Base-by-base conservation (phyloP, 1,284 basidiomycete genomes). In the Caloboletus inedulis region DNA sequence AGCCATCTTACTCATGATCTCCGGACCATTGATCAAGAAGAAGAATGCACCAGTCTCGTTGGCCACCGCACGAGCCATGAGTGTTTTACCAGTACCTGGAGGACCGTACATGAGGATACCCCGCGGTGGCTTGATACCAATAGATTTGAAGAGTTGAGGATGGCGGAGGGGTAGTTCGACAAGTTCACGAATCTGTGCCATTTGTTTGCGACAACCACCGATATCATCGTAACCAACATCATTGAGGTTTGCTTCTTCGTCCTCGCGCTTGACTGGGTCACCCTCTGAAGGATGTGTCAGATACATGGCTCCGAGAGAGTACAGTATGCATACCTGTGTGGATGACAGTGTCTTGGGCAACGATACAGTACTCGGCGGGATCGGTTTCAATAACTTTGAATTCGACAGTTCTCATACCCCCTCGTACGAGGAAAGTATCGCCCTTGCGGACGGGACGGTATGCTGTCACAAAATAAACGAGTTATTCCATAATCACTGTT, bases 1-100 rank as follows among this genome's bases (percentile, higher is more conserved):
- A 53, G 95, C 95, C 95, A 98, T 98, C 79, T 98, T 99, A 67
- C 91, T 94, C 96, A 99, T 99, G 72, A 99, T 98, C 73, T 99
- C 97, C 44, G 96, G 97, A 57, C 97, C 96, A 67, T 98, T 99
- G 77, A 99, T 99, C 53, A 98, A 78, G 87, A 99, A 99, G 82
- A 99, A 99, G 84, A 99, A 99, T 19, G 97, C 97, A 50, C 97
- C 96, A 29, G 96, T 99, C 75, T 99, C 97, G 71, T 99, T 99
- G 58, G 96, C 97, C 40, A 99, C 97, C 10, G 97, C 97, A 63
- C 97, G 89, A 41, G 97, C 96, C 96, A 99, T 99, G 58, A 97
- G 82, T 10, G 94, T 97, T 77, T 97, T 98, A 80, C 94, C 94
- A 23, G 94, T 97, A 79, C 94, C 94, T 36, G 94, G 94, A 58